Percentiles rank a stretch among this genome's conserved stretches.
Conservation (phyloP, 257 asterid species). For the Scutellaria barbata region DNA sequence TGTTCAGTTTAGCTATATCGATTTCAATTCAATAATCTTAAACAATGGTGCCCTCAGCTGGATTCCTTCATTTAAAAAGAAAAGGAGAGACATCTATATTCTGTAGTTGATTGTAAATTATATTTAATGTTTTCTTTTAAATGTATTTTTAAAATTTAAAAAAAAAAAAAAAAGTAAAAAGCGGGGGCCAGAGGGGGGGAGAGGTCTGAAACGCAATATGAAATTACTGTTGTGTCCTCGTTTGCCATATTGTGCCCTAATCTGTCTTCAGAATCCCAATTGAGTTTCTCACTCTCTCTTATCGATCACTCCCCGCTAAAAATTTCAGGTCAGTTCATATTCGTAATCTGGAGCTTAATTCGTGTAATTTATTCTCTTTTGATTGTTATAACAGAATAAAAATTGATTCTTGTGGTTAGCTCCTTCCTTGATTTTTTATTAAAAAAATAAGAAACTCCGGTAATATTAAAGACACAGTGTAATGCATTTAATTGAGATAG, state of each 20-base stretch:
- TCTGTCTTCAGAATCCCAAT: conserved; percentile 38
- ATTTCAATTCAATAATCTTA: too few species aligned
- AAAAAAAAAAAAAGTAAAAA: too few species aligned
- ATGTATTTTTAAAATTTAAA: too few species aligned
- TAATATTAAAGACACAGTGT: neutral
- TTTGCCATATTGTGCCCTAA: conserved; percentile 33
- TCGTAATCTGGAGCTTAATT: neutral
- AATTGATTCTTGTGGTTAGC: neutral
- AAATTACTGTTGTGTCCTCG: conserved; percentile 35
- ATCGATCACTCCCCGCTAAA: conserved; percentile 22
- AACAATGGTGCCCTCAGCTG: too few species aligned
- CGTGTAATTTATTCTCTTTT: neutral
- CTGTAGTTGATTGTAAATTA: too few species aligned
- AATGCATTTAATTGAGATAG: neutral
- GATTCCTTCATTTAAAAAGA: too few species aligned
- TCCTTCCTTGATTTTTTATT: conserved; percentile 10
- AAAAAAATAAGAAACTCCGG: neutral
- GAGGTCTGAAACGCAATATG: neutral
- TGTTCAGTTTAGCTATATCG: too few species aligned
- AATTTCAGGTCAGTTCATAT: conserved; percentile 36
- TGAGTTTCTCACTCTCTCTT: conserved; percentile 29
- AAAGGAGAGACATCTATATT: too few species aligned
- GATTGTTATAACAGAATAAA: neutral
- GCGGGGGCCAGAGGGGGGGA: too few species aligned
- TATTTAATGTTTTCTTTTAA: too few species aligned